Conservation (phyloP, 352 stramenopile species). For the Blastocystis sp. region DNA sequence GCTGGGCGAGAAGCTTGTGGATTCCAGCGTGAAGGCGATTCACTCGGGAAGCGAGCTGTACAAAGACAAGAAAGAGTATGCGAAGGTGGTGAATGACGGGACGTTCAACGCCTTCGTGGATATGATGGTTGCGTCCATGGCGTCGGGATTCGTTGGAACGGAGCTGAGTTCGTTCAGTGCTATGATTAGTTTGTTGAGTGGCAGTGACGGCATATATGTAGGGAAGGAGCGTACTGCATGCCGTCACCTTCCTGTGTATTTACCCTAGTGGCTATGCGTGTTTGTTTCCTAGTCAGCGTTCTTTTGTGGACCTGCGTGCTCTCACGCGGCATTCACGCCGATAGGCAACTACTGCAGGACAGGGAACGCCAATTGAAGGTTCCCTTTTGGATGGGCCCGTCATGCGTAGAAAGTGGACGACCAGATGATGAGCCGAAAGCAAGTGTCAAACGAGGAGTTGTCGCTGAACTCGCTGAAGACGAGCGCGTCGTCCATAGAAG, state of each 20-base stretch:
- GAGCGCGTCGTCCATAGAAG: not conserved
- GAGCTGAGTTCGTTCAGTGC: not conserved
- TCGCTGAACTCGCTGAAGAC: conserved; percentile 22
- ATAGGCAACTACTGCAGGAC: not conserved
- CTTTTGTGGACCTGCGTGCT: not conserved
- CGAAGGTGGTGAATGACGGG: not conserved
- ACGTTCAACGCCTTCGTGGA: not conserved
- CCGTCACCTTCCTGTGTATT: not conserved
- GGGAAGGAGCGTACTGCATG: not conserved
- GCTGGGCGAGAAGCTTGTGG: not conserved
- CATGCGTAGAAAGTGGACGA: conserved; percentile 22
- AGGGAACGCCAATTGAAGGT: conserved; percentile 13
- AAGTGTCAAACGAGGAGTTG: conserved; percentile 29
- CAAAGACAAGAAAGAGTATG: not conserved
- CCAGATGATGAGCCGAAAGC: conserved; percentile 11
- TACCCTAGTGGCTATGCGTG: not conserved
- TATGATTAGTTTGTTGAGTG: not conserved
- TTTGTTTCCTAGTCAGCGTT: not conserved
- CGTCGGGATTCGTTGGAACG: not conserved
- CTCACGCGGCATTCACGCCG: not conserved
- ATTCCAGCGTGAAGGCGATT: not conserved
- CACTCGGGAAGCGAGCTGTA: conserved; percentile 1
- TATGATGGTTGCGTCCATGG: not conserved
- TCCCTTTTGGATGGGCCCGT: not conserved
- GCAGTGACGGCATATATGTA: not conserved